Evolutionary conservation across 2,329 filamentous ascomycete species (phyloP).

Genomic region (Madurella mycetomatis): DNA sequence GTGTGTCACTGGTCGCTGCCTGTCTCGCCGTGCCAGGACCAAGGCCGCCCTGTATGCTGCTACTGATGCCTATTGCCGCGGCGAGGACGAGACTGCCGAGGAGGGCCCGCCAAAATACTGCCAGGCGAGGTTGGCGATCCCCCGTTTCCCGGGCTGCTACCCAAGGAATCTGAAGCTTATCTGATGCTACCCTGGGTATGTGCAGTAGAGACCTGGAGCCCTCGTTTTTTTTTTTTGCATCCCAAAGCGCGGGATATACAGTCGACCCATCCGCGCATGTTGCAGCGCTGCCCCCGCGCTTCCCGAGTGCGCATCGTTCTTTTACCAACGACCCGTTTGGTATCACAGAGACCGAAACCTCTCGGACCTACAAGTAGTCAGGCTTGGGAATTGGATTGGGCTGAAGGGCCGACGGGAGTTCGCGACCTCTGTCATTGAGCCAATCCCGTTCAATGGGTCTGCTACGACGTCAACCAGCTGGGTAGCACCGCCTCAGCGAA

Average conservation of each 20-base stretch:
- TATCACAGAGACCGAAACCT: background rate
- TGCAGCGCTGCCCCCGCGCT: background rate
- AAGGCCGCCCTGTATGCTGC: no score
- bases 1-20: no score
- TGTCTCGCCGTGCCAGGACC: no score
- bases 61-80: no score
- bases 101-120: background rate
- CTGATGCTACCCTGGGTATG: slow-evolving; percentile 1
- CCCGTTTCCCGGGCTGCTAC: background rate
- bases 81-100: no score
- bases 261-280: background rate
- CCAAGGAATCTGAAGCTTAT: slow-evolving; percentile 2
- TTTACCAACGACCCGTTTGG: background rate
- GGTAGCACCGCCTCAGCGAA: background rate
- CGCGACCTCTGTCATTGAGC: background rate
- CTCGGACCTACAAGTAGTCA: background rate
- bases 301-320: background rate
- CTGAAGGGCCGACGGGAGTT: background rate
- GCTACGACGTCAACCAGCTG: background rate
- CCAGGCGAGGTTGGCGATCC: background rate
- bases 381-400: background rate
- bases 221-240: background rate
- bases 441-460: background rate
- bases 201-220: no score
- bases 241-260: background rate